Evolutionary conservation across 257 asterid species (phyloP), one percentile per base, ranked within the genome.

Genomic region (Scutellaria baicalensis): DNA sequence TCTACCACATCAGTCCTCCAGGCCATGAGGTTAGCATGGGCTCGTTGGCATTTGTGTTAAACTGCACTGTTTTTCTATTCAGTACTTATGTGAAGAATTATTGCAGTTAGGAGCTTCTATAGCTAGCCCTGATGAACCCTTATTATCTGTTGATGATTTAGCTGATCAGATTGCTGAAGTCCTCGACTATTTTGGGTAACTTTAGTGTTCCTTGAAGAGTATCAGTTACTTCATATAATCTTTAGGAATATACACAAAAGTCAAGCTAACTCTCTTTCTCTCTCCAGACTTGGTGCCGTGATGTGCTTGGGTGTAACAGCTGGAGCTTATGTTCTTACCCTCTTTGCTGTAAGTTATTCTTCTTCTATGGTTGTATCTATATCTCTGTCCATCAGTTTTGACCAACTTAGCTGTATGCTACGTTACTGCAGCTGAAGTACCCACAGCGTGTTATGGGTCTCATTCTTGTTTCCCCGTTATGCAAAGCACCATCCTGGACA

Each of bases 221-320:
- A 13, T 27, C 33, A 27, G 33, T 27, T 1, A 27, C 33, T 27
- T 27, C 33, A 59, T 33, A 42, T 59, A 18, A 27, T 5, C 16
- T 14, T 0, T 40, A 23, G 58, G 27, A 57, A 49, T 40, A 21
- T 20, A 33, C 47, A 39, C 54, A 9, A 49, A 43, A 67, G 33
- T 51, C 39, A 36, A 51, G 82, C 76, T 74, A 14, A 76, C 33
- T 50, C 64, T 55, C 45, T 70, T 56, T 56, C 51, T 59, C 65
- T 64, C 70, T 74, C 44, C 85, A 94, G 99, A 61, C 93, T 94
- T 64, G 95, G 96, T 78, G 77, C 91, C 4, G 97, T 94, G 51
- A 89, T 94, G 97, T 94, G 97, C 78, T 77, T 94, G 80, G 97
- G 99, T 8, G 96, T 91, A 12, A 91, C 93, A 48, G 95, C 99